These are phyloP conservation scores for Fusarium sp. DNA, from an alignment of 2,329 filamentous ascomycete species.

Conservation along the genomic window DNA sequence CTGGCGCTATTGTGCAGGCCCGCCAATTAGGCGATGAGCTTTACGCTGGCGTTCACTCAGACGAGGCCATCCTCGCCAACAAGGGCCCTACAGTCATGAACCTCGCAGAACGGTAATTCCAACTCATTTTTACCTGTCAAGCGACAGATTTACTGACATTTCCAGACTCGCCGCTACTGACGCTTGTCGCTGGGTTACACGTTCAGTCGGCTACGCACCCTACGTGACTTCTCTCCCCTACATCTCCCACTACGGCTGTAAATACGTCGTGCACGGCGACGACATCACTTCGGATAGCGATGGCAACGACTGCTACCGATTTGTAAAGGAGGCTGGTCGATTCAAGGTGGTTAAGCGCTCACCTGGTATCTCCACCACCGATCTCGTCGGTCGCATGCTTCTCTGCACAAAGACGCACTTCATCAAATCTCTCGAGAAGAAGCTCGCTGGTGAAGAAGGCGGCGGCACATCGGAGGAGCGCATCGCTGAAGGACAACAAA, in stretches of 20 bases:
- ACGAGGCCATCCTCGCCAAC: conserved; percentile 94
- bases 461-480: conserved; percentile 76
- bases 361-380: conserved; percentile 95
- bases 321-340: conserved; percentile 90
- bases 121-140: background rate
- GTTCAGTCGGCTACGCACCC: conserved; percentile 84
- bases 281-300: conserved; percentile 95
- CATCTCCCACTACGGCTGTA: conserved; percentile 95
- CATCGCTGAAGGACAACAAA: conserved; percentile 72
- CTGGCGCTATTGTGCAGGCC: conserved; percentile 95
- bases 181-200: conserved; percentile 94
- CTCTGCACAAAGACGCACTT: conserved; percentile 96
- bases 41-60: conserved; percentile 92
- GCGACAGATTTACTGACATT: conserved; percentile 15
- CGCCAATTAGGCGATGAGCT: conserved; percentile 90
- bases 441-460: conserved; percentile 78
- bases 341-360: conserved; percentile 98
- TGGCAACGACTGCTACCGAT: conserved; percentile 97
- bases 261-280: conserved; percentile 95
- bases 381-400: conserved; percentile 97
- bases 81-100: conserved; percentile 99
- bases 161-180: conserved; percentile 85
- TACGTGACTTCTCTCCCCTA: conserved; percentile 95
- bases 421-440: conserved; percentile 80
- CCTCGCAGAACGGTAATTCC: conserved; percentile 79